Base-by-base conservation (phyloP, 371 early-diverging fungal species). In the Rhizopus delemar region DNA sequence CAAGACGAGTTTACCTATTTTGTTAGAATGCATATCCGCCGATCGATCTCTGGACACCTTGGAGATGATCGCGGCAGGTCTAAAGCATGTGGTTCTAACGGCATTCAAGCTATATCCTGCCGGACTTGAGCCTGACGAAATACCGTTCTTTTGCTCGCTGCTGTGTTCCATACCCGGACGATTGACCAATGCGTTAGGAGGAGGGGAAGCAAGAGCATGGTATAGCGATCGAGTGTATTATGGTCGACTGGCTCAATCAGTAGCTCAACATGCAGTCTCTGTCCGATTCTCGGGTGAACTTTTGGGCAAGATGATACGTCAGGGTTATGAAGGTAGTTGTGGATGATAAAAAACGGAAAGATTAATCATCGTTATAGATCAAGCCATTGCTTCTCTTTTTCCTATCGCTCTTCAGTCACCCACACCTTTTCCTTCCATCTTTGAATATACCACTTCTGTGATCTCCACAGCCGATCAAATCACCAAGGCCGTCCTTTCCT, bases 161-260 rank as follows among this genome's bases (percentile, higher is more conserved):
- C 41, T 78, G 0, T 75, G 75, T 36, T 73, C 71, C 15, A 65
- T 73, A 8, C 70, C 77, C 0, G 51, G 64, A 28, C 66, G 64
- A 36, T 34, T 76, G 11, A 63, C 53, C 28, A 76, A 76, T 49
- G 57, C 61, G 5, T 63, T 71, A 36, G 71, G 71, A 2, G 22
- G 70, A 15, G 41, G 15, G 7, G 0, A 34, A 66, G 28, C 48
- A 15, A 62, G 22, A 31, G 66, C 48, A 34, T 68, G 63, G 60
- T 63, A 56, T 57, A 41, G 46, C 35, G 60, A 59, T 12, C 59
- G 53, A 57, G 56, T 56, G 8, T 68, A 56, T 56, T 68, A 63
- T 60, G 33, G 60, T 29, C 59, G 49, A 15, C 38, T 55, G 34
- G 56, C 33, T 12, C 22, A 51, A 9, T 12, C 52, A 22, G 59